Percentiles rank a stretch among this genome's conserved stretches.
Evolutionary conservation across 2,329 filamentous ascomycete genomes (phyloP).

Genomic region (Domatiomyces catenatus): DNA sequence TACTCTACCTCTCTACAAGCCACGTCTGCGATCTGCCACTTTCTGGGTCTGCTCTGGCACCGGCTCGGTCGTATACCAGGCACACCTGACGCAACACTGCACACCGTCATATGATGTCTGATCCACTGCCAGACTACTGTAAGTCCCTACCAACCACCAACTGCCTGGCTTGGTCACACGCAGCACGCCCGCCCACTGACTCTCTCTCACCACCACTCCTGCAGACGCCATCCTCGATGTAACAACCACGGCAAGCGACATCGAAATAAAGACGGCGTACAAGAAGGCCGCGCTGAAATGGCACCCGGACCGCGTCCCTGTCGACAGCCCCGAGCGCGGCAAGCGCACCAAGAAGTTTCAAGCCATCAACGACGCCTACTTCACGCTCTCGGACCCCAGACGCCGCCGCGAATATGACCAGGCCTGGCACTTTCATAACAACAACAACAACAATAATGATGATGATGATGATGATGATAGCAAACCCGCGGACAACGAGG

Average conservation of each 20-base stretch:
- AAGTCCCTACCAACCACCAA: not conserved
- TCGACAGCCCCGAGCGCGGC: slow-evolving; percentile 67
- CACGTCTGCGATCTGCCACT: not conserved
- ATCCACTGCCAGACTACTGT: slow-evolving; percentile 16
- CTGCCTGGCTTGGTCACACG: not conserved
- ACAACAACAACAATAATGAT: too few relatives aligned
- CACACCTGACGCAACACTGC: not conserved
- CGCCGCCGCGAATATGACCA: slow-evolving; percentile 74
- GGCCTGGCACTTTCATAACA: slow-evolving; percentile 45
- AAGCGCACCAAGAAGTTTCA: slow-evolving; percentile 78
- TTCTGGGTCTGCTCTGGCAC: not conserved
- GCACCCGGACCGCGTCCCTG: slow-evolving; percentile 78
- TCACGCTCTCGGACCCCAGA: slow-evolving; percentile 64
- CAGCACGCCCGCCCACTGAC: not conserved
- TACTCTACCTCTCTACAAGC: too few relatives aligned
- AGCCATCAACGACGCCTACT: slow-evolving; percentile 85
- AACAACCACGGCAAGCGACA: slow-evolving; percentile 54
- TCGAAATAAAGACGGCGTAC: slow-evolving; percentile 86
- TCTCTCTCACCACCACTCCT: not conserved
- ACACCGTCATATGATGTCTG: slow-evolving; percentile 6
- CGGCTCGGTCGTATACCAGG: not conserved
- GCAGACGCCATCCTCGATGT: slow-evolving; percentile 48
- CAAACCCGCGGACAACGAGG: slow-evolving; percentile 34
- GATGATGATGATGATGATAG: too few relatives aligned
- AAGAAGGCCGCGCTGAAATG: slow-evolving; percentile 85